Percentiles rank a stretch among this genome's conserved stretches.
phyloP scores from a whole-genome alignment of 257 asterid species.

The Nicotiana knightiana region DNA sequence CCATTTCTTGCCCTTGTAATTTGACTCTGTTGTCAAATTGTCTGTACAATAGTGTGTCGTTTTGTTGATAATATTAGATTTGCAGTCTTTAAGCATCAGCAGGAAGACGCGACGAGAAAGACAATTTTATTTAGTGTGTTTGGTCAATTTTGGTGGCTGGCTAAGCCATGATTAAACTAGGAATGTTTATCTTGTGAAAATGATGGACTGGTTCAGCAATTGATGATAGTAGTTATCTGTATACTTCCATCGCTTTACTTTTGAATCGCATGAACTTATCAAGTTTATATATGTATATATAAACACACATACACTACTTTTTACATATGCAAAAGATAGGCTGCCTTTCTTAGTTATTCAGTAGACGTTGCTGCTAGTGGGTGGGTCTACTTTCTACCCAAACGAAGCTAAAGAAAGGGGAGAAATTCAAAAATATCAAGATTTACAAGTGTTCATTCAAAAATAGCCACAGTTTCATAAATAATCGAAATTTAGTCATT shows the following conservation, averaged over 20 bases:
- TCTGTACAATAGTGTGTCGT: background rate
- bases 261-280: background rate
- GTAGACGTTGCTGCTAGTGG: background rate
- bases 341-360: background rate
- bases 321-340: background rate
- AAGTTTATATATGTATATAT: too few relatives aligned
- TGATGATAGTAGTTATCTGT: background rate
- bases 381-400: background rate
- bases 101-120: background rate
- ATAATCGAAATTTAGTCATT: too few relatives aligned
- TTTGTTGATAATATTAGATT: background rate
- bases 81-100: background rate
- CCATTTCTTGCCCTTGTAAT: background rate
- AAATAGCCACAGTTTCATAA: too few relatives aligned
- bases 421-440: too few relatives aligned
- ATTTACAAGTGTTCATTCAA: too few relatives aligned
- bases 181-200: slow-evolving; percentile 11
- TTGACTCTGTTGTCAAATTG: background rate
- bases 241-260: background rate
- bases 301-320: too few relatives aligned
- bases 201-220: background rate
- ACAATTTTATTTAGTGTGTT: slow-evolving; percentile 11
- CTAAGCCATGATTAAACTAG: slow-evolving; percentile 15
- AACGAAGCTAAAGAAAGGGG: slow-evolving; percentile 27
- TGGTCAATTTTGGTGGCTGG: slow-evolving; percentile 26